A percentile compares a stretch with the other conserved stretches of the same genome.
Evolutionary conservation across 306 rosid species (phyloP).

Genomic region (Gleditsia sinensis): DNA sequence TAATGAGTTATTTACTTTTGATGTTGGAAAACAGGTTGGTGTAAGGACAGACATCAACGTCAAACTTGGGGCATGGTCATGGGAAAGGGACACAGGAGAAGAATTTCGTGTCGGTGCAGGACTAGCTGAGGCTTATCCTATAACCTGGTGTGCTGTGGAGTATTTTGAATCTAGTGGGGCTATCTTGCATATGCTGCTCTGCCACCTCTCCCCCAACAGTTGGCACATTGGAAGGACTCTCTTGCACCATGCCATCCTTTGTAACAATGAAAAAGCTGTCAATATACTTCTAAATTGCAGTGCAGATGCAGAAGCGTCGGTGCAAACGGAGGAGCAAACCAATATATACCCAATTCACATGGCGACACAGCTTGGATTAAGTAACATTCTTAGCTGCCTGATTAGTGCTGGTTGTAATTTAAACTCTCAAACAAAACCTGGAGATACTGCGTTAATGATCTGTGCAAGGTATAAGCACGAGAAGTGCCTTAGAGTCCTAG

Average conservation of each 20-base stretch:
- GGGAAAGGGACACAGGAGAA: constrained; percentile 66
- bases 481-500: constrained; percentile 51
- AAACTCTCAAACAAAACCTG: constrained; percentile 50
- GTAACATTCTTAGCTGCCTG: constrained; percentile 41
- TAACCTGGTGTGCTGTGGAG: constrained; percentile 77
- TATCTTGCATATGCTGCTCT: constrained; percentile 52
- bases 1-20: not conserved
- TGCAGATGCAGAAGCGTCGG: constrained; percentile 40
- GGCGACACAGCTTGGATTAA: constrained; percentile 47
- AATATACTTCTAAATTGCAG: constrained; percentile 37
- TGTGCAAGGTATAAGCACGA: constrained; percentile 45
- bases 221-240: constrained; percentile 63
- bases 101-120: constrained; percentile 75
- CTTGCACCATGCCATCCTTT: constrained; percentile 65
- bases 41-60: constrained; percentile 57
- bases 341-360: constrained; percentile 49
- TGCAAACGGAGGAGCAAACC: constrained; percentile 42
- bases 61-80: constrained; percentile 67
- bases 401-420: constrained; percentile 43
- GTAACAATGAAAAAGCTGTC: constrained; percentile 50
- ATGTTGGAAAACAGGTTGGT: constrained; percentile 44
- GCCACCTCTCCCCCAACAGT: constrained; percentile 43
- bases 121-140: constrained; percentile 60
- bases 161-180: constrained; percentile 64
- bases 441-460: constrained; percentile 58